Evolutionary conservation across 306 rosid genomes (phyloP), one percentile per base, ranked within the genome.

Genomic region (Cajanus cajan): DNA sequence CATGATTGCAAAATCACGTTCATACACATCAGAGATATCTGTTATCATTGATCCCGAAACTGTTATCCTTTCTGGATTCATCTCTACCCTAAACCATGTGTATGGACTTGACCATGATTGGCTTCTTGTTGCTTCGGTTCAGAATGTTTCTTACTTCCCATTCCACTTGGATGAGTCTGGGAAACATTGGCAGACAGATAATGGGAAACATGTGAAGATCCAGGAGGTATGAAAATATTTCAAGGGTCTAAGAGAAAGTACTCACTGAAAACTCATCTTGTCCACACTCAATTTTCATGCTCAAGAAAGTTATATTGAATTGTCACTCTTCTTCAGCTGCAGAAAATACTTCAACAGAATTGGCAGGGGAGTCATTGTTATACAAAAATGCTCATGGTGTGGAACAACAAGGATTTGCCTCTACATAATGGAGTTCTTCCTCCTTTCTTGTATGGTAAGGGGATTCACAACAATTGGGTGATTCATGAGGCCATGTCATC

Each of bases 361-460:
- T 64, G 83, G 89, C 86, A 64, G 69, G 10, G 83, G 91, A 86
- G 68, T 67, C 90, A 73, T 72, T 91, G 94, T 62, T 73, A 86
- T 61, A 80, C 79, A 76, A 86, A 85, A 83, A 82, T 83, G 83
- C 80, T 95, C 43, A 80, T 95, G 81, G 98, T 93, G 37, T 95
- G 99, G 98, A 95, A 91, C 87, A 91, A 21, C 58, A 83, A 78
- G 78, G 90, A 93, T 63, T 22, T 67, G 33, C 96, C 99, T 50
- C 82, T 91, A 86, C 90, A 95, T 73, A 41, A 85, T 33, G 98
- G 90, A 83, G 94, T 95, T 78, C 98, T 95, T 86, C 99, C 99
- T 39, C 98, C 98, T 63, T 95, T 95, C 87, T 82, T 91, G 71
- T 93, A 81, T 47, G 93, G 97, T 64, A 95, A 78, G 24, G 96